Evolutionary conservation across 1,139 yeast species (phyloP).

Genomic region (Diutina mesorugosa): DNA sequence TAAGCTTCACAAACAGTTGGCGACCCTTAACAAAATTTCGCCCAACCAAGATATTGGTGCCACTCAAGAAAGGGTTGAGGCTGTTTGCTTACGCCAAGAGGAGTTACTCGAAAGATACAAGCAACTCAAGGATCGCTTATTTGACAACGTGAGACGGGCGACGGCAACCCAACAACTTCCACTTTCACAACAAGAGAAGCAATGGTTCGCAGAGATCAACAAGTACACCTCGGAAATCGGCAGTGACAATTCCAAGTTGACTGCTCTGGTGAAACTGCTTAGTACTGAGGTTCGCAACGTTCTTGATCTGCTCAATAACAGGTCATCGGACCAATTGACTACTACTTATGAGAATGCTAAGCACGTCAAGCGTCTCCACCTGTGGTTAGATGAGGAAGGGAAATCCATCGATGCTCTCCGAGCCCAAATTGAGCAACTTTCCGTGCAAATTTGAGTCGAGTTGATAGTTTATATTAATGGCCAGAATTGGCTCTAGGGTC

Average conservation of each 20-base stretch:
- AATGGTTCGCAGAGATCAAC: not conserved
- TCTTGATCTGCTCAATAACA: not conserved
- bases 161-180: not conserved
- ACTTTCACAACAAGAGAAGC: not conserved
- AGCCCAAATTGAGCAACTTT: not conserved
- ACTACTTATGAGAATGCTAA: not conserved
- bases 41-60: not conserved
- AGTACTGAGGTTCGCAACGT: not conserved
- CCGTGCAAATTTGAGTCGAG: not conserved
- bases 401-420: not conserved
- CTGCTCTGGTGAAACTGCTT: not conserved
- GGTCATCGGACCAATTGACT: not conserved
- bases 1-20: not conserved
- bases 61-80: not conserved
- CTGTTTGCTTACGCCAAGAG: not conserved
- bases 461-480: too few relatives aligned
- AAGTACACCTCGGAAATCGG: not conserved
- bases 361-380: not conserved
- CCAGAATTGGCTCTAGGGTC: too few relatives aligned
- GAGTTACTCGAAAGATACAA: not conserved
- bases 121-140: not conserved
- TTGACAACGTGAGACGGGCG: not conserved
- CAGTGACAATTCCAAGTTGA: not conserved
- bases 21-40: not conserved
- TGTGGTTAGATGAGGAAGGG: not conserved